Evolutionary conservation across 306 rosid species (phyloP), one percentile per base, ranked within the genome.

Genomic region (Lupinus albus): DNA sequence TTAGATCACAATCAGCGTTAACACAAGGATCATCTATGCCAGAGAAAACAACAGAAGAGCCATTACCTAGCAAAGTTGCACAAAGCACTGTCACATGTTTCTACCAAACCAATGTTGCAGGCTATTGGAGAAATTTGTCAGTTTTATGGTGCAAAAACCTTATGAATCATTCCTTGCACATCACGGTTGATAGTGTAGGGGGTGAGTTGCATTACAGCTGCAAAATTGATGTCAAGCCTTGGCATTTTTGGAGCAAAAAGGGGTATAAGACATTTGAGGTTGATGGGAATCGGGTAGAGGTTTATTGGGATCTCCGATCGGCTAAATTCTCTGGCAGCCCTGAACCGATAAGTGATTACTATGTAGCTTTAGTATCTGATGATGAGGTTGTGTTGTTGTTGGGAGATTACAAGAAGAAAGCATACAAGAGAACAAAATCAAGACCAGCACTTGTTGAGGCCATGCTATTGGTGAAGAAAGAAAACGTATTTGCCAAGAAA

Each of bases 161-260:
- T 11, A 88, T 94, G 90, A 86, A 86, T 80, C 90, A 94, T 36
- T 78, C 91, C 38, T 72, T 94, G 13, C 81, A 66, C 75, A 45
- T 94, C 45, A 79, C 88, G 30, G 61, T 90, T 4, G 88, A 90
- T n/a, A 78, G 86, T 28, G 48, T 82, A 59, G 88, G 69, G 0
- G 92, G 95, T 0, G 92, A 83, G 0, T 71, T 73, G 25, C 86
- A 87, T 32, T 85, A 76, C 79, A 74, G 50, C 1, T 90, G 96
- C 83, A 94, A 85, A 55, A 72, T 94, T 50, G 99, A 94, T 20
- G 87, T 94, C 7, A 94, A 94, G 71, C 95, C 99, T 0, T 94
- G 99, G 99, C 81, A 80, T 38, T 94, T 94, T 38, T 94, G 99
- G 99, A 82, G 87, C 89, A 94, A 88, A 60, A 94, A 88, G 70